Evolutionary conservation across 345 rosid genomes (phyloP).

Genomic region (Pugionium cornutum): DNA sequence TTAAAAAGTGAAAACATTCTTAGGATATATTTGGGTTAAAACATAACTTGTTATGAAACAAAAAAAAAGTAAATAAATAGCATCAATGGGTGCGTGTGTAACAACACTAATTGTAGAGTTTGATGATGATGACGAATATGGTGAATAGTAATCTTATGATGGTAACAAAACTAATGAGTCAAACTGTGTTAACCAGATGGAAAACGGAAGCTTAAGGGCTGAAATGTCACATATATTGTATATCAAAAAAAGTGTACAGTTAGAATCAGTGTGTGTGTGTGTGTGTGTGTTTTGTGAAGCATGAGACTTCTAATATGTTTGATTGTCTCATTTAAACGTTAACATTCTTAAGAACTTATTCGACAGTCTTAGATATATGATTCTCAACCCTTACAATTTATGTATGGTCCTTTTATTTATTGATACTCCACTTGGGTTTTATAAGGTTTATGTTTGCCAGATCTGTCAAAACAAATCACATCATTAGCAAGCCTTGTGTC

Average conservation of each 20-base stretch:
- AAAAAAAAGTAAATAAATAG: no score
- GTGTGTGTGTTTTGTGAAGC: constrained; percentile 22
- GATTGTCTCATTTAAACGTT: constrained; percentile 10
- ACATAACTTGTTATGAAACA: no score
- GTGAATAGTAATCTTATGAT: constrained; percentile 24
- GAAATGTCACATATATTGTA: constrained; percentile 17
- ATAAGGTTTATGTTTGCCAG: no score
- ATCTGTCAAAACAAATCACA: no score
- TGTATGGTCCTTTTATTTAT: no score
- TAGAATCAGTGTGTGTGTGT: constrained; percentile 8
- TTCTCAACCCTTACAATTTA: constrained; percentile 17
- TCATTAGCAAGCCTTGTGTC: no score
- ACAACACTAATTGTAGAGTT: constrained; percentile 79
- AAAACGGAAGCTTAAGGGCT: constrained; percentile 4
- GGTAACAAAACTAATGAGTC: constrained; percentile 23
- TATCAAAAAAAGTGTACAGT: constrained; percentile 29
- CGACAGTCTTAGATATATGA: constrained; percentile 26
- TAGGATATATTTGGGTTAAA: no score
- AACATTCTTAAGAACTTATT: constrained; percentile 33
- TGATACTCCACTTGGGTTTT: no score
- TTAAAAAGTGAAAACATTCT: no score
- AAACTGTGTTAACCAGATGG: constrained; percentile 23
- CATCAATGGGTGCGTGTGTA: no score
- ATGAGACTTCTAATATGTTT: constrained; percentile 23
- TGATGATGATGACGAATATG: constrained; percentile 55